Percentiles rank a stretch among this genome's conserved stretches.
Evolutionary conservation across 192 early-diverging fungal species (phyloP).

Genomic region (Physocladia obscura): DNA sequence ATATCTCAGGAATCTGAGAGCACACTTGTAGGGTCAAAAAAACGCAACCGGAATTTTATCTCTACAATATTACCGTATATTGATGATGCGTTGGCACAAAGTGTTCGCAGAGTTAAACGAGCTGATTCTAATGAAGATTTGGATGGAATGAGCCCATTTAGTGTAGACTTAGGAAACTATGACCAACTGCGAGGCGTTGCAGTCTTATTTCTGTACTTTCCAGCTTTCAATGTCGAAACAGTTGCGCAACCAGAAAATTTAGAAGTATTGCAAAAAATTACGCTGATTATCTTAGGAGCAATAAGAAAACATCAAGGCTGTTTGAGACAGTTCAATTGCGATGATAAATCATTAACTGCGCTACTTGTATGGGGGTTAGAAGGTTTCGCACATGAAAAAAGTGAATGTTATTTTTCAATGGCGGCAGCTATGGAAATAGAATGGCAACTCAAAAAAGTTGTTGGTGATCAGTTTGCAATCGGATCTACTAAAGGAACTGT

Average conservation of each 20-base stretch:
- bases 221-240: slow-evolving; percentile 25
- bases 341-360: slow-evolving; percentile 37
- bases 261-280: slow-evolving; percentile 7
- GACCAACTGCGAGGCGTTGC: slow-evolving; percentile 28
- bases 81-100: slow-evolving; percentile 19
- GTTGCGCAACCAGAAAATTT: slow-evolving; percentile 16
- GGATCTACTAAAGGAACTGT: slow-evolving; percentile 26
- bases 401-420: slow-evolving; percentile 29
- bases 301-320: slow-evolving; percentile 20
- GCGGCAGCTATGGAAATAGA: slow-evolving; percentile 24
- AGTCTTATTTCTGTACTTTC: slow-evolving; percentile 25
- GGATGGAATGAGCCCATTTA: slow-evolving; percentile 9
- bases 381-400: slow-evolving; percentile 38
- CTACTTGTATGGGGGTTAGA: slow-evolving; percentile 42
- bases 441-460: not conserved
- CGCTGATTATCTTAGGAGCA: slow-evolving; percentile 1
- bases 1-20: not conserved
- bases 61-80: slow-evolving; percentile 6
- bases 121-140: not conserved
- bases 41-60: not conserved
- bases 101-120: not conserved
- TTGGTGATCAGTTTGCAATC: slow-evolving; percentile 22
- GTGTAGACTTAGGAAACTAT: slow-evolving; percentile 22
- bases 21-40: not conserved
- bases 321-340: slow-evolving; percentile 36